Conservation (phyloP, 2,329 filamentous ascomycete genomes). For the Trichoderma harzianum region DNA sequence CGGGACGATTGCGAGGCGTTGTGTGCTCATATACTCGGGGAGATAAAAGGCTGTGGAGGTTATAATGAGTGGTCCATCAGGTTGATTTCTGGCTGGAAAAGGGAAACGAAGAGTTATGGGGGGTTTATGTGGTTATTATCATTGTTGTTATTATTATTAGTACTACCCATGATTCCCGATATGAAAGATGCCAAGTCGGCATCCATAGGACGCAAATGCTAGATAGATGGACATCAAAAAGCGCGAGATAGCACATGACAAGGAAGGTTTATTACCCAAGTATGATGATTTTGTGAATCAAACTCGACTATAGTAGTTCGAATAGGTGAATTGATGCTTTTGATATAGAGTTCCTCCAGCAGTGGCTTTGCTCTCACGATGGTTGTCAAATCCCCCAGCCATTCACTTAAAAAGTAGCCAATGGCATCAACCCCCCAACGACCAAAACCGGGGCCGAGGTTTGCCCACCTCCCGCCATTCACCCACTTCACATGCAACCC, state of each 20-base stretch:
- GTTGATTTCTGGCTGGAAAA: not conserved
- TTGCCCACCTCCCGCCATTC: conserved; percentile 4
- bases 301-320: not conserved
- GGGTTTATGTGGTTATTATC: not conserved
- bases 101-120: not conserved
- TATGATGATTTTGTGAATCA: not conserved
- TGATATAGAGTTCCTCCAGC: not conserved
- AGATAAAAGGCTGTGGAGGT: not conserved
- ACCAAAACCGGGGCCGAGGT: conserved; percentile 3
- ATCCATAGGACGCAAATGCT: not conserved
- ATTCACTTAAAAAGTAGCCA: conserved; percentile 2
- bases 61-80: conserved; percentile 3
- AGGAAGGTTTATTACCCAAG: not conserved
- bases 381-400: not conserved
- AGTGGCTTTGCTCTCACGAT: not conserved
- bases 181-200: not conserved
- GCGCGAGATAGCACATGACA: not conserved
- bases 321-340: not conserved
- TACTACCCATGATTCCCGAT: not conserved
- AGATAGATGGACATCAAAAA: not conserved
- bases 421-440: not conserved
- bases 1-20: conserved; percentile 13
- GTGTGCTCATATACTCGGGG: not conserved
- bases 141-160: not conserved
- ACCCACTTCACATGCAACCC: conserved; percentile 2